phyloP scores from a whole-genome alignment of 495 filamentous ascomycete species.

The Aspergillus affinis region DNA sequence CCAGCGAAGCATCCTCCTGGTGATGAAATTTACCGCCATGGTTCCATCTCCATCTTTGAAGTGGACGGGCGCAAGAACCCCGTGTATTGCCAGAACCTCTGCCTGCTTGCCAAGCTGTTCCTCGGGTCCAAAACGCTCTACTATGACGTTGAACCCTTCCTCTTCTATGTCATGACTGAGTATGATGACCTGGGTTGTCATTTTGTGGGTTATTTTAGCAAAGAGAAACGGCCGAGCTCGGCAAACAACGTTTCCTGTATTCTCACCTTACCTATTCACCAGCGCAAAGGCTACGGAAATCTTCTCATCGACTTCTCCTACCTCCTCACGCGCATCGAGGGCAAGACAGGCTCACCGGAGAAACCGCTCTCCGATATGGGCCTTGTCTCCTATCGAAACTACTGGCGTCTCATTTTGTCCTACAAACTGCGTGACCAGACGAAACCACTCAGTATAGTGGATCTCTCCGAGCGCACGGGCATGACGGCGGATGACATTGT shows the following conservation, averaged over 20 bases:
- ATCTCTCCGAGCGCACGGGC: slow-evolving; percentile 87
- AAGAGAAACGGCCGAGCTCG: slow-evolving; percentile 94
- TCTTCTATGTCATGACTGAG: slow-evolving; percentile 98
- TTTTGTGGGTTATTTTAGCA: slow-evolving; percentile 98
- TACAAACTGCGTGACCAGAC: slow-evolving; percentile 70
- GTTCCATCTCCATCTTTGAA: slow-evolving; percentile 91
- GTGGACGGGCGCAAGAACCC: slow-evolving; percentile 96
- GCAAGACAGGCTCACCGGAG: slow-evolving; percentile 93
- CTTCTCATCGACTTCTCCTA: slow-evolving; percentile 98
- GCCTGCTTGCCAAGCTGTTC: slow-evolving; percentile 93
- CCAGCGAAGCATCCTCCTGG: slow-evolving; percentile 94
- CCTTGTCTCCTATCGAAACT: slow-evolving; percentile 92
- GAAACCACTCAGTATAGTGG: slow-evolving; percentile 66
- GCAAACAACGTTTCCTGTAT: slow-evolving; percentile 98
- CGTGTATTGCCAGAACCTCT: slow-evolving; percentile 96
- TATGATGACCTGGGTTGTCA: slow-evolving; percentile 91
- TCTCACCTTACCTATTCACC: slow-evolving; percentile 90
- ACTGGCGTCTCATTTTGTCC: slow-evolving; percentile 88
- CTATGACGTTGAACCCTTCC: slow-evolving; percentile 96
- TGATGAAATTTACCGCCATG: slow-evolving; percentile 96
- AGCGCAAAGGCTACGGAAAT: slow-evolving; percentile 95
- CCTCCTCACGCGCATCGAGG: slow-evolving; percentile 86
- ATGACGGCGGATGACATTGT: slow-evolving; percentile 97
- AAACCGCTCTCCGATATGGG: slow-evolving; percentile 99
- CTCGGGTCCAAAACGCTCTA: slow-evolving; percentile 96